A percentile compares a stretch with the other conserved stretches of the same genome.
phyloP scores from a whole-genome alignment of 805 yeast species.

The Nakazawaea pomicola region DNA sequence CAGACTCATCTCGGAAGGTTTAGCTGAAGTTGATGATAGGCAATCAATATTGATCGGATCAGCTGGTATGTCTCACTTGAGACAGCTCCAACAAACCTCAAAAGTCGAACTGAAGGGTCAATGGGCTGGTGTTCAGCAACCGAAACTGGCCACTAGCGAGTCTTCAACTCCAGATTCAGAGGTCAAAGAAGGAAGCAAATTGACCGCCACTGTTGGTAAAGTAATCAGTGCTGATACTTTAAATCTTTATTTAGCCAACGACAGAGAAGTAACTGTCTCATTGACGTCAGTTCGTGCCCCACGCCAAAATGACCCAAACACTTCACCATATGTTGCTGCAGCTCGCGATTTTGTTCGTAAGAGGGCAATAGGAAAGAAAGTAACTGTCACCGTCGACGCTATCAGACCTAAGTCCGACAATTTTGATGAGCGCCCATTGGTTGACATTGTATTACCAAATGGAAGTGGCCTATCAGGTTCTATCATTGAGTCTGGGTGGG shows the following conservation, averaged over 20 bases:
- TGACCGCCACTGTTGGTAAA: constrained; percentile 52
- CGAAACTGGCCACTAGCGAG: constrained; percentile 18
- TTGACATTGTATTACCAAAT: constrained; percentile 47
- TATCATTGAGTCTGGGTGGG: constrained; percentile 63
- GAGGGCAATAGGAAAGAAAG: constrained; percentile 65
- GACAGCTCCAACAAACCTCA: constrained; percentile 64
- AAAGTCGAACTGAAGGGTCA: constrained; percentile 48
- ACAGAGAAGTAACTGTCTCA: constrained; percentile 60
- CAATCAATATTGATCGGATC: constrained; percentile 69
- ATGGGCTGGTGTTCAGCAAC: constrained; percentile 39
- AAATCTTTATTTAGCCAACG: constrained; percentile 44
- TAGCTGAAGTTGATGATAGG: constrained; percentile 77
- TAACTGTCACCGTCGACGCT: constrained; percentile 57
- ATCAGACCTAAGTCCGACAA: constrained; percentile 56
- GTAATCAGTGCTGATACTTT: constrained; percentile 68
- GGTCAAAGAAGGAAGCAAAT: constrained; percentile 39
- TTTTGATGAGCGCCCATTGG: constrained; percentile 63
- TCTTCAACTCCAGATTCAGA: constrained; percentile 22
- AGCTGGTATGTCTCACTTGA: constrained; percentile 50
- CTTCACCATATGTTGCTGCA: constrained; percentile 51
- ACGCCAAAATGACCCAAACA: constrained; percentile 50
- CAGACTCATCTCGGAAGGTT: constrained; percentile 60
- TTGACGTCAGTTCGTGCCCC: constrained; percentile 77
- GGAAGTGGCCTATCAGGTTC: constrained; percentile 56
- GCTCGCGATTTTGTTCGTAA: constrained; percentile 76